Conservation (phyloP, 257 asterid species). For the Catharanthus roseus region DNA sequence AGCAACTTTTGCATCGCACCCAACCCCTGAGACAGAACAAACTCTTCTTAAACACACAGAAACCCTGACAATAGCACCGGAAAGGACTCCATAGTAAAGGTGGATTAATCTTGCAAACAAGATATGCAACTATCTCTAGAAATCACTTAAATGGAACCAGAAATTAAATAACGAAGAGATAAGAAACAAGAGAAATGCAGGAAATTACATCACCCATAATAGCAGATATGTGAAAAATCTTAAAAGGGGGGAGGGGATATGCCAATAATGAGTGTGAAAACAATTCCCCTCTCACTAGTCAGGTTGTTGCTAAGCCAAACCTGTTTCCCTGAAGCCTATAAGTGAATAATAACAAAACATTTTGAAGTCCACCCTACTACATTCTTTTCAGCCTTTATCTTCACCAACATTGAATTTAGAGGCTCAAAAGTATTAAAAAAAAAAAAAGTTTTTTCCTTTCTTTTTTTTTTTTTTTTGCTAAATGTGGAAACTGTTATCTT, state of each 20-base stretch:
- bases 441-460: too few relatives aligned
- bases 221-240: background rate
- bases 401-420: background rate
- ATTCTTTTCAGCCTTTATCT: background rate
- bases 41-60: background rate
- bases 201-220: background rate
- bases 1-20: constrained; percentile 99
- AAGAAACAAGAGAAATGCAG: background rate
- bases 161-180: background rate
- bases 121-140: background rate
- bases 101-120: background rate
- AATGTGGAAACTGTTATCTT: background rate
- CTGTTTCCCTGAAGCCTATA: background rate
- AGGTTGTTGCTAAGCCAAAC: background rate
- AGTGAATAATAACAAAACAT: background rate
- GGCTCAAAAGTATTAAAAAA: too few relatives aligned
- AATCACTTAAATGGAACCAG: background rate
- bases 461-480: too few relatives aligned
- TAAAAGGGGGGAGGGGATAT: background rate
- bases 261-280: background rate
- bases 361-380: background rate
- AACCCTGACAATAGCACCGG: background rate
- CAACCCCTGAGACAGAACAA: constrained; percentile 63
- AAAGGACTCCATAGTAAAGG: background rate
- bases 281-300: background rate